Evolutionary conservation across 495 filamentous ascomycete species (phyloP), one percentile per base, ranked within the genome.

Genomic region (Friedmanniomyces endolithicus): DNA sequence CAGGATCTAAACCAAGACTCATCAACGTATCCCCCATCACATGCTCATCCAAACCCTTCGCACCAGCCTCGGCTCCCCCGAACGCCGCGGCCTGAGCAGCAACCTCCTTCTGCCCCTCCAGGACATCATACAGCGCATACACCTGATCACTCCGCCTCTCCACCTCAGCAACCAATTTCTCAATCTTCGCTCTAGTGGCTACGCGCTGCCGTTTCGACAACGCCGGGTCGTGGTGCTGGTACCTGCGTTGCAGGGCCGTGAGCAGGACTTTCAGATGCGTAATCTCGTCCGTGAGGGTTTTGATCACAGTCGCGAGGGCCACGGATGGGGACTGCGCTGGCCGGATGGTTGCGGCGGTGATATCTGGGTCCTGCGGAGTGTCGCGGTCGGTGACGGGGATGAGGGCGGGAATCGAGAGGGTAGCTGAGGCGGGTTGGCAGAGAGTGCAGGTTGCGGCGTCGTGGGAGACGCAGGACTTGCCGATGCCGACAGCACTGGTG

Each of bases 81-180:
- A 52, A 48, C 39, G 16, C 24, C 23, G 44, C 44, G 16, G 44
- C 14, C 7, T 48, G 52, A 61, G 58, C 57, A 47, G 49, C 50
- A 20, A 75, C 72, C 49, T 73, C 67, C 71, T 84, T 86, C 64
- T 85, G 82, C 9, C 85, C 88, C 65, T 95, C 90, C 9, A 94
- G 76, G 8, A 95, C 88, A 63, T 97, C 90, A 56, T 94, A 88
- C 7, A 96, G 73, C 8, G 79, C 76, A 65, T 96, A 96, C 40
- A 96, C 83, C 64, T 94, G 86, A 54, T 89, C 86, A n/a, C 82
- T 79, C 67, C 90, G 90, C 56, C 75, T 72, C 64, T 92, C 86
- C 40, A 90, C 80, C 50, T 78, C 76, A 48, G 72, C 72, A 34
- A 84, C 65, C 24, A 90, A 57, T 53, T 73, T 72, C 60, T 83